phyloP scores from a whole-genome alignment of 345 rosid genomes.

The Laguncularia racemosa region DNA sequence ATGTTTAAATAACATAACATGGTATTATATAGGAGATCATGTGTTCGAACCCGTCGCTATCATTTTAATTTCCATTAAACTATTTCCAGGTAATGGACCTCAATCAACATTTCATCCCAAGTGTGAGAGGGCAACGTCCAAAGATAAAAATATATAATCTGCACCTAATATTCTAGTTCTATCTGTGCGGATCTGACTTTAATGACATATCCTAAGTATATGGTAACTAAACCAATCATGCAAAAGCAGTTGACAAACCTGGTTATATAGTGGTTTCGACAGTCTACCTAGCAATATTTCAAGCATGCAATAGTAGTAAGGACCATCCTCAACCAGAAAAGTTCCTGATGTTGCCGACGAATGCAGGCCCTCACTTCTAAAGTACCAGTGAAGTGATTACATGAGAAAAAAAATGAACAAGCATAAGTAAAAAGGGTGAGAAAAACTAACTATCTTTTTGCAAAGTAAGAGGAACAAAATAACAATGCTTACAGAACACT shows the following conservation, averaged over 20 bases:
- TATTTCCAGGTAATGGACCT: no score
- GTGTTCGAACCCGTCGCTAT: no score
- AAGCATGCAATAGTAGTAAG: slow-evolving; percentile 95
- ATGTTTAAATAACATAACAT: no score
- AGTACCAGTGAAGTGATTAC: slow-evolving; percentile 10
- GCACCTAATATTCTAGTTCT: no score
- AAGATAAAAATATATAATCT: no score
- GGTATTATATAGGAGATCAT: no score
- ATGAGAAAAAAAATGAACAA: neutral
- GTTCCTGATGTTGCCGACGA: slow-evolving; percentile 92
- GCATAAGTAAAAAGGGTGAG: no score
- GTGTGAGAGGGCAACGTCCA: no score
- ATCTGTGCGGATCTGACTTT: no score
- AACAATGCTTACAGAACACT: slow-evolving; percentile 70
- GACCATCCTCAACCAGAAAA: slow-evolving; percentile 96
- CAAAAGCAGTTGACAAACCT: slow-evolving; percentile 31
- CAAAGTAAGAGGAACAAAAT: slow-evolving; percentile 1
- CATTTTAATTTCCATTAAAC: no score
- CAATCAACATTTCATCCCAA: no score
- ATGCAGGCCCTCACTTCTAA: slow-evolving; percentile 88
- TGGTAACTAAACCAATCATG: neutral
- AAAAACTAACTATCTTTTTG: neutral
- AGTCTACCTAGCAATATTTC: slow-evolving; percentile 92
- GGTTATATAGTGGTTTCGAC: slow-evolving; percentile 73
- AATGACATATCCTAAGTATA: no score